Conservation (phyloP, 305 asterid species). For the Ajuga reptans region DNA sequence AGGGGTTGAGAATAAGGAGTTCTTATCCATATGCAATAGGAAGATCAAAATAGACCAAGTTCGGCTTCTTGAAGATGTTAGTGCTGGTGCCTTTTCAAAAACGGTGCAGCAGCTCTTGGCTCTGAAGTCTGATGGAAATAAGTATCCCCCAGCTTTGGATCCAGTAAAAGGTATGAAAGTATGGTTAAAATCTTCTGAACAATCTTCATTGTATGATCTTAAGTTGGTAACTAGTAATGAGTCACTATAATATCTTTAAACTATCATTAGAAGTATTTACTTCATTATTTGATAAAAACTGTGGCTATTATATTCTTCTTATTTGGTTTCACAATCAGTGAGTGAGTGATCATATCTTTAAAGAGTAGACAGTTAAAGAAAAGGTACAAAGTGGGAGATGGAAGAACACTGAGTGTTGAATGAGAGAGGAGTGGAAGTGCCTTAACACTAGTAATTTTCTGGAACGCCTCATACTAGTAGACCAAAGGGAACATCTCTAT, state of each 20-base stretch:
- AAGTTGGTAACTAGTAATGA: neutral
- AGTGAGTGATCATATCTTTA: conserved; percentile 2
- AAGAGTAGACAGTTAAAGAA: neutral
- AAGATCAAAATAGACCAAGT: conserved; percentile 75
- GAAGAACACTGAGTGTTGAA: neutral
- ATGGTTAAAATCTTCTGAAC: conserved; percentile 4
- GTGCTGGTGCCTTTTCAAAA: conserved; percentile 73
- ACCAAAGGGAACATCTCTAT: neutral
- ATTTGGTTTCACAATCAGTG: neutral
- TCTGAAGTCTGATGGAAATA: conserved; percentile 70
- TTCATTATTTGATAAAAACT: neutral
- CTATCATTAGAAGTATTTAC: neutral
- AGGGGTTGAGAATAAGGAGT: conserved; percentile 56
- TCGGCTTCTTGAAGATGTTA: conserved; percentile 87
- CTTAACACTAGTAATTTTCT: neutral
- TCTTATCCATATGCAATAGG: conserved; percentile 64
- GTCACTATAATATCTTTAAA: neutral
- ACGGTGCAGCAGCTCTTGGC: conserved; percentile 64
- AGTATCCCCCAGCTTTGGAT: conserved; percentile 86
- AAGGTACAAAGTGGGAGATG: neutral
- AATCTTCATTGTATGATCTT: neutral
- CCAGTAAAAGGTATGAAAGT: conserved; percentile 63
- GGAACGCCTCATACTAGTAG: neutral
- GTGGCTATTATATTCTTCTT: neutral
- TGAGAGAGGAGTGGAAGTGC: neutral